Conservation (phyloP, 2,329 filamentous ascomycete genomes). For the Exophiala phaeomuriformis region DNA sequence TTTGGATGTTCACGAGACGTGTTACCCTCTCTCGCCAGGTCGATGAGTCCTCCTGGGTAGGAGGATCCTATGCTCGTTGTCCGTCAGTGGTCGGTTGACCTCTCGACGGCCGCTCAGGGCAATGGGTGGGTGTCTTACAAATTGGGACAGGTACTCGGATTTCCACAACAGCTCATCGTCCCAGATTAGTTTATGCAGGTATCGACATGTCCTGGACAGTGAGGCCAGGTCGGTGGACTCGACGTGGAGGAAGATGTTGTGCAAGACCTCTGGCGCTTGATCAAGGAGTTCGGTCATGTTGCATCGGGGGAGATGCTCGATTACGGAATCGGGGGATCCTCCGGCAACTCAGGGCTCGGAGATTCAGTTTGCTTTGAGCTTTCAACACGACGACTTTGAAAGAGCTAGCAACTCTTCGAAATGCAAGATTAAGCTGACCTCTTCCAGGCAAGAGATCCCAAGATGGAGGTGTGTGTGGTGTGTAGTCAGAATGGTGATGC, state of each 20-base stretch:
- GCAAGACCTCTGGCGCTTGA: conserved; percentile 57
- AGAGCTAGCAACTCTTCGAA: too few species aligned
- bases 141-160: conserved; percentile 52
- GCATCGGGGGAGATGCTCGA: background rate
- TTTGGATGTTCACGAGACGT: conserved; percentile 35
- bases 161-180: conserved; percentile 55
- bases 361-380: too few species aligned
- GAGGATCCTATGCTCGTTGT: conserved; percentile 16
- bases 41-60: conserved; percentile 16
- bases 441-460: too few species aligned
- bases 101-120: background rate
- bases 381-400: too few species aligned
- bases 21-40: conserved; percentile 36
- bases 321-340: background rate
- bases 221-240: conserved; percentile 50
- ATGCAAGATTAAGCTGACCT: too few species aligned
- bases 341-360: too few species aligned
- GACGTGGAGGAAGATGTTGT: conserved; percentile 53
- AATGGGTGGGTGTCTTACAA: conserved; percentile 39
- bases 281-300: conserved; percentile 24
- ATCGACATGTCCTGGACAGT: conserved; percentile 47
- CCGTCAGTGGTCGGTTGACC: conserved; percentile 1
- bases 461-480: too few species aligned
- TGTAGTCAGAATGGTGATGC: too few species aligned
- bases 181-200: conserved; percentile 49